These are phyloP conservation scores for Kodamaea suecica DNA, from an alignment of 1,139 yeast genomes.

Conservation along the genomic window DNA sequence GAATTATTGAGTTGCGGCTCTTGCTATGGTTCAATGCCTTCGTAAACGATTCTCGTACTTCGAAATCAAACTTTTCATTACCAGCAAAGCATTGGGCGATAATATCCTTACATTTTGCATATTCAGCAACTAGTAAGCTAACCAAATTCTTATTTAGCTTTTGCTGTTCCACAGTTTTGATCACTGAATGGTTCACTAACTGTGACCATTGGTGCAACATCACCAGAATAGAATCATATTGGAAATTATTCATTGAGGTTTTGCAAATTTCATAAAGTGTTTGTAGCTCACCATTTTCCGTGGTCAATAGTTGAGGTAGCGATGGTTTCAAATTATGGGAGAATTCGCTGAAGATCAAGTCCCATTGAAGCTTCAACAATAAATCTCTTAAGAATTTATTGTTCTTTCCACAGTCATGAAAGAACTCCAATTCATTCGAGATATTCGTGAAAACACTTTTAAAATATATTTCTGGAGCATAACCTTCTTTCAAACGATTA, in stretches of 20 bases:
- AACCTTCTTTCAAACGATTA: conserved; percentile 16
- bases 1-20: conserved; percentile 18
- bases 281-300: neutral
- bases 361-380: conserved; percentile 29
- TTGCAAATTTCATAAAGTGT: conserved; percentile 12
- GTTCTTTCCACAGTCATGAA: conserved; percentile 23
- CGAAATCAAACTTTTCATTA: conserved; percentile 26
- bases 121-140: conserved; percentile 6
- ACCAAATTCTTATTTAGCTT: conserved; percentile 5
- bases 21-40: conserved; percentile 22
- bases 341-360: conserved; percentile 28
- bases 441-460: conserved; percentile 13
- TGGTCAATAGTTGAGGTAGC: conserved; percentile 6
- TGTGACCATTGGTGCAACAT: conserved; percentile 16
- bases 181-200: conserved; percentile 8
- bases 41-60: conserved; percentile 27
- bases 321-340: conserved; percentile 13
- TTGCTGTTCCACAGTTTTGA: conserved; percentile 4
- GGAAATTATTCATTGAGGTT: conserved; percentile 10
- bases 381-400: conserved; percentile 20
- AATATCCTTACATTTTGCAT: conserved; percentile 8
- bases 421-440: conserved; percentile 15
- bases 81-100: conserved; percentile 8
- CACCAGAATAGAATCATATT: conserved; percentile 12
- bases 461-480: conserved; percentile 20